Base-by-base conservation (phyloP, 176 grass and related monocot genomes). In the Puccinellia tenuiflora region DNA sequence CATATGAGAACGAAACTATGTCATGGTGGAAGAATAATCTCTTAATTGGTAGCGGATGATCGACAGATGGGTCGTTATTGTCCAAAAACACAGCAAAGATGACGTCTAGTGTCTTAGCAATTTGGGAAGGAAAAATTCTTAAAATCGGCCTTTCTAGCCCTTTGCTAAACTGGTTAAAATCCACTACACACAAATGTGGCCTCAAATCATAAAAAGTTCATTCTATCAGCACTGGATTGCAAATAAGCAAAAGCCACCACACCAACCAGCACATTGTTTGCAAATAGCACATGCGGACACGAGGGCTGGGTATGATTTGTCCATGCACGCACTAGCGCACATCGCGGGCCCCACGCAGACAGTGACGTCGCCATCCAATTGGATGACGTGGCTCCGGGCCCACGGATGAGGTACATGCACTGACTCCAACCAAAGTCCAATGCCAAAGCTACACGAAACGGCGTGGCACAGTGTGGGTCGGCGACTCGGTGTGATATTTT, bases 401-500 rank as follows among this genome's bases (percentile, higher is more conserved):
- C 63, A 80, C 50, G 50, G 52, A 54, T 54, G 20, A 54, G 52
- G 52, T 54, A 9, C 20, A 22, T 54, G 7, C 52, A 54, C 52
- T 54, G 52, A 54, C 52, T 54, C 52, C 52, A 54, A 9, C 52
- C 52, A 54, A 54, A 54, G 52, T 54, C 20, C 52, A 54, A 40
- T 2, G 20, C 21, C 30, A 42, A 21, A n/a, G n/a, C n/a, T n/a
- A n/a, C n/a, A n/a, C n/a, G n/a, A n/a, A n/a, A n/a, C n/a, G n/a
- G n/a, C 22, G 22, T 40, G 57, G 73, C 54, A 24, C 22, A 25
- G 68, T 5, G 79, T 17, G 21, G 38, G 40, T 56, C 51, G 73
- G 52, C 80, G n/a, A n/a, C n/a, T n/a, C n/a, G n/a, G n/a, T n/a
- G 73, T 46, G 86, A 84, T 84, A 43, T 37, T 73, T 51, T 53